Conservation (phyloP, 202 grass and related monocot genomes). For the Zoysia matrella region DNA sequence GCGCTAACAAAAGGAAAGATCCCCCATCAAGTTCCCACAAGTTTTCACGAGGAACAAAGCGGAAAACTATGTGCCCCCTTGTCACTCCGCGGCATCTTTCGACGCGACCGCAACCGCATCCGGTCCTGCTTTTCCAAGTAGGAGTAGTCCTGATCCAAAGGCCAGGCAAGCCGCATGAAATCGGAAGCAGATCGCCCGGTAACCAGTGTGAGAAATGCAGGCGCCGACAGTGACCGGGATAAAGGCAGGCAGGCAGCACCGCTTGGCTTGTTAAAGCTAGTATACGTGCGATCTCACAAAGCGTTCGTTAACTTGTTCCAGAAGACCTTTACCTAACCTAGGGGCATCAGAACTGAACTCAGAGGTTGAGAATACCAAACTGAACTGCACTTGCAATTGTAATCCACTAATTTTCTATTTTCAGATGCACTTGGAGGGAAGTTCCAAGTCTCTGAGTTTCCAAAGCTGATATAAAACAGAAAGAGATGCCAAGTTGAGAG, state of each 20-base stretch:
- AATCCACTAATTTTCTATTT: neutral
- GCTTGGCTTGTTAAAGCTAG: neutral
- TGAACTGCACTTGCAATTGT: neutral
- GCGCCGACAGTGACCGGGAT: neutral
- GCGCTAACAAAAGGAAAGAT: slow-evolving; percentile 26
- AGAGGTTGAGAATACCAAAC: neutral
- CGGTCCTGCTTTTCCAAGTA: neutral
- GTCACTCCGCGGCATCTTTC: neutral
- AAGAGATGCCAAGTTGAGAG: slow-evolving; percentile 3
- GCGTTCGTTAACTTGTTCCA: neutral
- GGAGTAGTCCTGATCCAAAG: slow-evolving; percentile 6
- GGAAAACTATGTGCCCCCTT: neutral
- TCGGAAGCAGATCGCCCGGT: neutral
- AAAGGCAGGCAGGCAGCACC: neutral
- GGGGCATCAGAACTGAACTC: neutral
- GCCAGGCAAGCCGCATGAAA: neutral
- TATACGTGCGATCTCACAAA: neutral
- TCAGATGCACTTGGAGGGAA: slow-evolving; percentile 3
- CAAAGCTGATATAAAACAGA: neutral
- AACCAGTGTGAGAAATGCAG: neutral
- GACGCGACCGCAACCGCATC: slow-evolving; percentile 4
- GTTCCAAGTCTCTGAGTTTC: slow-evolving; percentile 12
- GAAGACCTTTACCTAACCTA: slow-evolving; percentile 34
- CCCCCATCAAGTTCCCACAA: neutral
- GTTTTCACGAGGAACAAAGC: slow-evolving; percentile 25